A percentile compares a stretch with the other conserved stretches of the same genome.
Evolutionary conservation across 805 yeast species (phyloP).

Genomic region (Sugiyamaella smithiae): DNA sequence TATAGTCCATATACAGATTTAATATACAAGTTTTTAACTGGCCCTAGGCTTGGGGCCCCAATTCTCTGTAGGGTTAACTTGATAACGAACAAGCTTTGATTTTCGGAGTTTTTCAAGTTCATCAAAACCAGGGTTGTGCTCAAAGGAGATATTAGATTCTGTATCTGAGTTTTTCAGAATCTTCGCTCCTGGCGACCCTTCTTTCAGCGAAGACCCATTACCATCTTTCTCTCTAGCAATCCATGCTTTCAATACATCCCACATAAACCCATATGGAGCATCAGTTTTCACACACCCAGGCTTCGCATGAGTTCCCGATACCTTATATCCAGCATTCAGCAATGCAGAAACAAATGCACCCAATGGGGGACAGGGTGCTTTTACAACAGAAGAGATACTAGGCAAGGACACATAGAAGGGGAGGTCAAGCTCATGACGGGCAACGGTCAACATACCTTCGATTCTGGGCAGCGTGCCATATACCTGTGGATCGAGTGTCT

Average conservation of each 20-base stretch:
- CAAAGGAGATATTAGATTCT: constrained; percentile 48
- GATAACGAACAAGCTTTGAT: constrained; percentile 81
- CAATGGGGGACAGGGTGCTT: constrained; percentile 80
- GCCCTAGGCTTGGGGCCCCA: constrained; percentile 90
- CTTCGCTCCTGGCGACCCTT: constrained; percentile 33
- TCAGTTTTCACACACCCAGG: constrained; percentile 84
- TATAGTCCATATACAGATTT: too few species aligned
- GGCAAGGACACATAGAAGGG: constrained; percentile 87
- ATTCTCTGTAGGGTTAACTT: constrained; percentile 86
- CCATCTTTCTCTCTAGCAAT: constrained; percentile 38
- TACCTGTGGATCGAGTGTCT: constrained; percentile 47
- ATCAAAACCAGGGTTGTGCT: constrained; percentile 53
- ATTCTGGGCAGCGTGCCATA: constrained; percentile 84
- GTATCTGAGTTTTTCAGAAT: constrained; percentile 30
- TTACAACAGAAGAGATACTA: constrained; percentile 67
- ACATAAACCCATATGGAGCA: constrained; percentile 79
- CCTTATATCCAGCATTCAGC: constrained; percentile 77
- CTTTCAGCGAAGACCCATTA: constrained; percentile 26
- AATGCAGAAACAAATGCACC: constrained; percentile 71
- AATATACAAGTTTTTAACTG: constrained; percentile 2
- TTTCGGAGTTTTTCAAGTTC: constrained; percentile 61
- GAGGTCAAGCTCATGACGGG: constrained; percentile 59
- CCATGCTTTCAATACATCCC: constrained; percentile 72
- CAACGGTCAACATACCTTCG: constrained; percentile 89
- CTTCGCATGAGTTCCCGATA: constrained; percentile 85